Evolutionary conservation across 1,284 basidiomycete species (phyloP).

Genomic region (Cutaneotrichosporon mucoides): DNA sequence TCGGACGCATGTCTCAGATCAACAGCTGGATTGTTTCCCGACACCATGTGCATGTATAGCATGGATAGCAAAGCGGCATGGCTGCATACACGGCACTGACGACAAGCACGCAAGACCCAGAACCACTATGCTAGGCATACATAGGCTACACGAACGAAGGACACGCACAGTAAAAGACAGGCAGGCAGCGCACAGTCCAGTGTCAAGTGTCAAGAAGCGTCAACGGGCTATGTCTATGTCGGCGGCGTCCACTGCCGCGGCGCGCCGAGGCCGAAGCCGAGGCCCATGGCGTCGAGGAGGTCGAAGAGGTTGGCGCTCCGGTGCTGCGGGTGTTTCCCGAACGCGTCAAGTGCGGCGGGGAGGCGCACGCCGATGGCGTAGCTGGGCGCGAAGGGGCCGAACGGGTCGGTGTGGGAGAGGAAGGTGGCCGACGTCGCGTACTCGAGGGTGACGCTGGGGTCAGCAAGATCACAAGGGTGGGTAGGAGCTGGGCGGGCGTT

Average conservation of each 20-base stretch:
- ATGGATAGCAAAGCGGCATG: no score
- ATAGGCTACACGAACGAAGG: no score
- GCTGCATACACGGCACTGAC: no score
- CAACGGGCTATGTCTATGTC: background rate
- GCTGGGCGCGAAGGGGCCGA: constrained; percentile 15
- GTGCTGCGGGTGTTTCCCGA: background rate
- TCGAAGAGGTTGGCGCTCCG: constrained; percentile 9
- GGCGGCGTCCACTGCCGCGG: background rate
- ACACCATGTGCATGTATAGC: no score
- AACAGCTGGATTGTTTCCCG: no score
- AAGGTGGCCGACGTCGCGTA: constrained; percentile 31
- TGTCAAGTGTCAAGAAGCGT: no score
- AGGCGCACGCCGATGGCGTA: constrained; percentile 20
- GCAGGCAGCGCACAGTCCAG: no score
- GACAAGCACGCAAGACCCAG: no score
- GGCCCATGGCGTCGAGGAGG: constrained; percentile 8
- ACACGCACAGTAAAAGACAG: no score
- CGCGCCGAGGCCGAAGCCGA: background rate
- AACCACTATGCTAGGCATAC: no score
- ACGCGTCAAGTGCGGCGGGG: constrained; percentile 20
- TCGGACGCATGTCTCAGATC: no score
- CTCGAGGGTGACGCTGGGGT: constrained; percentile 35
- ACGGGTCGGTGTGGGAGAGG: constrained; percentile 26
- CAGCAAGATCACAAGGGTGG: background rate
- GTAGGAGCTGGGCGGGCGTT: background rate